These are phyloP conservation scores for Phytopythium helicoides DNA, from an alignment of 352 stramenopile genomes.

Conservation along the genomic window DNA sequence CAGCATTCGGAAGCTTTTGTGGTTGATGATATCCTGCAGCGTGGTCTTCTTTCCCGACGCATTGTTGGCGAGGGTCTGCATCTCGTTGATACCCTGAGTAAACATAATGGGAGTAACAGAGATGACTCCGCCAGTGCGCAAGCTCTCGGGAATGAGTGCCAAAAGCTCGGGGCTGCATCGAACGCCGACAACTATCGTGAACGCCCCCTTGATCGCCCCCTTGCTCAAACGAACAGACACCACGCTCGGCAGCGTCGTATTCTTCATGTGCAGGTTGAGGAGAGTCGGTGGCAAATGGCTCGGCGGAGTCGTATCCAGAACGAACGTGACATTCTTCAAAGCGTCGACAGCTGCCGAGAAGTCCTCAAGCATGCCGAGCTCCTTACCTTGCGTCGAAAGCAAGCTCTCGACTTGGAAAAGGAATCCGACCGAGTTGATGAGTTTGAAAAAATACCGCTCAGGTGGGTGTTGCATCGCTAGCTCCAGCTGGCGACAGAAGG, in stretches of 20 bases:
- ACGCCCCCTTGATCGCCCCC: slow-evolving; percentile 39
- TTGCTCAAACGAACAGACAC: slow-evolving; percentile 70
- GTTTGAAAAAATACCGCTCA: slow-evolving; percentile 50
- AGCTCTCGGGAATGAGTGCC: slow-evolving; percentile 34
- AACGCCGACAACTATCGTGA: slow-evolving; percentile 58
- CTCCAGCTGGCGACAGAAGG: slow-evolving; percentile 73
- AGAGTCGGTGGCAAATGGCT: slow-evolving; percentile 61
- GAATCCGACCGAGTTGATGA: slow-evolving; percentile 72
- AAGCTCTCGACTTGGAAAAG: slow-evolving; percentile 91
- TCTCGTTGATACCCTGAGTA: slow-evolving; percentile 81
- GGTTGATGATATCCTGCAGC: slow-evolving; percentile 74
- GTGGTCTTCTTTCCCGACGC: slow-evolving; percentile 64
- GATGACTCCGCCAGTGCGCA: slow-evolving; percentile 51
- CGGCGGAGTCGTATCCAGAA: slow-evolving; percentile 63
- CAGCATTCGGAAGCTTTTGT: slow-evolving; percentile 61
- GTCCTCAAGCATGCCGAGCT: slow-evolving; percentile 95
- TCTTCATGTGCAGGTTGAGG: slow-evolving; percentile 78
- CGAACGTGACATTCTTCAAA: slow-evolving; percentile 66
- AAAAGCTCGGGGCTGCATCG: slow-evolving; percentile 43
- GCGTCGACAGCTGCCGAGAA: slow-evolving; percentile 77
- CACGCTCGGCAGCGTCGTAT: slow-evolving; percentile 63
- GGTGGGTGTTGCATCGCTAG: slow-evolving; percentile 62
- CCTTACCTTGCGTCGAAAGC: slow-evolving; percentile 93
- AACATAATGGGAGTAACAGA: slow-evolving; percentile 63
- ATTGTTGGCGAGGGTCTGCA: slow-evolving; percentile 79